These are phyloP conservation scores for Uncinocarpus reesii DNA, from an alignment of 2,329 filamentous ascomycete species.

Conservation along the genomic window DNA sequence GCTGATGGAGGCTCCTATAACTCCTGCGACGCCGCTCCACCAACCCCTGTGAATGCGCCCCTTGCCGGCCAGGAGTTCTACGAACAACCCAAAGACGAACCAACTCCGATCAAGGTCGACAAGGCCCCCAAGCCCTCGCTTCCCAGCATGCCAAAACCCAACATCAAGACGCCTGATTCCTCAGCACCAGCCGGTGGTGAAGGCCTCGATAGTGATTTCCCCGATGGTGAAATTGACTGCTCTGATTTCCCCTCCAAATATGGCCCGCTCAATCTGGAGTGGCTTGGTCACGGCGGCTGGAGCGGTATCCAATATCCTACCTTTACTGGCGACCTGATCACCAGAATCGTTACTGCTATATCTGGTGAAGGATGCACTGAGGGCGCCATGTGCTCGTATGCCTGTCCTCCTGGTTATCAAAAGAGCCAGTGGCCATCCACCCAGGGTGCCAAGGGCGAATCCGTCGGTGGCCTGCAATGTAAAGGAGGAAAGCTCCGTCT, in stretches of 20 bases:
- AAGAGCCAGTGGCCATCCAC: constrained; percentile 78
- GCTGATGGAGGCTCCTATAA: constrained; percentile 51
- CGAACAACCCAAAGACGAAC: constrained; percentile 11
- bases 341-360: constrained; percentile 54
- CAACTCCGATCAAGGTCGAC: background rate
- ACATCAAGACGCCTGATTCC: constrained; percentile 17
- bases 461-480: constrained; percentile 80
- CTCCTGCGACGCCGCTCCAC: constrained; percentile 32
- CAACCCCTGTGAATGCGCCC: constrained; percentile 28
- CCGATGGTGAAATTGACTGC: constrained; percentile 63
- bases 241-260: constrained; percentile 65
- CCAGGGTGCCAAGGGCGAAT: constrained; percentile 73
- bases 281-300: constrained; percentile 64
- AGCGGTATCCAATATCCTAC: constrained; percentile 62
- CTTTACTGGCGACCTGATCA: constrained; percentile 46
- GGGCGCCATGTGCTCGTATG: constrained; percentile 77
- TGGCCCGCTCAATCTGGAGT: constrained; percentile 61
- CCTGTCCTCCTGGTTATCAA: constrained; percentile 81
- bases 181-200: constrained; percentile 24
- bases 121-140: background rate
- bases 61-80: constrained; percentile 14
- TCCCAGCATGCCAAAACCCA: constrained; percentile 14
- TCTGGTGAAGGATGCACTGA: constrained; percentile 50
- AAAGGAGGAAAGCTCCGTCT: constrained; percentile 60
- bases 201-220: constrained; percentile 61